phyloP scores from a whole-genome alignment of 202 grass and related monocot species.

The Panicum hallii region DNA sequence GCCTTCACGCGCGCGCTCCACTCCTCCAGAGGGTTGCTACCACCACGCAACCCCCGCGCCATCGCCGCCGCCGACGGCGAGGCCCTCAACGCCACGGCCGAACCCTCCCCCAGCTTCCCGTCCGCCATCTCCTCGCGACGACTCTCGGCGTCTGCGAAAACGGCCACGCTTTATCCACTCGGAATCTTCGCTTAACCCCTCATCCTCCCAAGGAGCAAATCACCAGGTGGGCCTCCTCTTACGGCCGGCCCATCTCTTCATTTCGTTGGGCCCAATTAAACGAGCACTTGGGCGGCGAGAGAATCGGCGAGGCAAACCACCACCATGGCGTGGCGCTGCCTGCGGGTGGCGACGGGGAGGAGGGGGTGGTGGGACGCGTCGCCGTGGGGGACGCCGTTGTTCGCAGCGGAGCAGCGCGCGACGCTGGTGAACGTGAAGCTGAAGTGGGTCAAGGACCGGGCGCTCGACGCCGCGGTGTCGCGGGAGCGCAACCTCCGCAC shows the following conservation, averaged over 20 bases:
- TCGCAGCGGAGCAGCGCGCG: conserved; percentile 52
- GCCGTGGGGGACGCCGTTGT: conserved; percentile 13
- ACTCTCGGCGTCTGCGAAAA: conserved; percentile 19
- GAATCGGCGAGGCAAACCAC: neutral
- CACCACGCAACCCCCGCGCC: conserved; percentile 35
- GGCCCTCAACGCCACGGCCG: conserved; percentile 32
- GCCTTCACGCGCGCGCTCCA: conserved; percentile 57
- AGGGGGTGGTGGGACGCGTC: conserved; percentile 27
- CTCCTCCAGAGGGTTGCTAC: conserved; percentile 59
- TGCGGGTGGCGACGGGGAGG: conserved; percentile 30
- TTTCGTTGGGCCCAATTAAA: conserved; percentile 11
- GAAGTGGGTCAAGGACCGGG: conserved; percentile 71
- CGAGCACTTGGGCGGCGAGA: neutral
- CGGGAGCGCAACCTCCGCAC: conserved; percentile 66
- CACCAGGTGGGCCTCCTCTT: neutral
- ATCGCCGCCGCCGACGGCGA: conserved; percentile 42
- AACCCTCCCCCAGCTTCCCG: conserved; percentile 31
- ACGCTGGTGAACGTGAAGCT: conserved; percentile 71
- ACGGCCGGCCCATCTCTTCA: conserved; percentile 18
- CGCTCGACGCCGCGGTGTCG: conserved; percentile 56
- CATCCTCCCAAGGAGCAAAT: neutral
- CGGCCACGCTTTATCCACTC: conserved; percentile 37
- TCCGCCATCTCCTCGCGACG: conserved; percentile 29
- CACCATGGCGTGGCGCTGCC: conserved; percentile 41
- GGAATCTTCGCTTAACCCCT: conserved; percentile 30